Conservation (phyloP, 257 asterid genomes). For the Nicotiana otophora region DNA sequence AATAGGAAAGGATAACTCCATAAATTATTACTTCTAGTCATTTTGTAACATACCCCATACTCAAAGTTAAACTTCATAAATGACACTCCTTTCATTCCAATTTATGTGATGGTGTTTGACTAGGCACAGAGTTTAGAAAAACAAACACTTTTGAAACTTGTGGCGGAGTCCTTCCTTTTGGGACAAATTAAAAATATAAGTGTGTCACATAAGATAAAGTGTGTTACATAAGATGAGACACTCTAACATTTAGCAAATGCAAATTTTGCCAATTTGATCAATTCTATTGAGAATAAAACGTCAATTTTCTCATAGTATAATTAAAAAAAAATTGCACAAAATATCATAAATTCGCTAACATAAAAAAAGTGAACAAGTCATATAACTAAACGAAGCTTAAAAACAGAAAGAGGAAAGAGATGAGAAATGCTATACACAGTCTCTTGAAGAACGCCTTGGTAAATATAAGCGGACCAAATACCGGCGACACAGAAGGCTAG, state of each 20-base stretch:
- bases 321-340: neutral
- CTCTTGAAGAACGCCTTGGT: conserved; percentile 96
- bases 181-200: too few relatives aligned
- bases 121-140: too few relatives aligned
- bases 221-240: too few relatives aligned
- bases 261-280: neutral
- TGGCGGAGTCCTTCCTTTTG: too few relatives aligned
- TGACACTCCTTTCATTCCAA: neutral
- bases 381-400: neutral
- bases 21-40: neutral
- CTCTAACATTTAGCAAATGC: neutral
- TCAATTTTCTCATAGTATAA: neutral
- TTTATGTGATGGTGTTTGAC: too few relatives aligned
- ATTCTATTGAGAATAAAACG: neutral
- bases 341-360: neutral
- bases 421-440: conserved; percentile 44
- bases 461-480: conserved; percentile 94
- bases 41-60: neutral
- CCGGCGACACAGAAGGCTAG: conserved; percentile 83
- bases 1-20: neutral
- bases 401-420: neutral
- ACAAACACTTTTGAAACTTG: too few relatives aligned
- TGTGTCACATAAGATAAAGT: too few relatives aligned
- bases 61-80: neutral
- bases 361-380: neutral